Percentiles rank a stretch among this genome's conserved stretches.
phyloP scores from a whole-genome alignment of 768 basidiomycete genomes.

The Tylopilus sp. region DNA sequence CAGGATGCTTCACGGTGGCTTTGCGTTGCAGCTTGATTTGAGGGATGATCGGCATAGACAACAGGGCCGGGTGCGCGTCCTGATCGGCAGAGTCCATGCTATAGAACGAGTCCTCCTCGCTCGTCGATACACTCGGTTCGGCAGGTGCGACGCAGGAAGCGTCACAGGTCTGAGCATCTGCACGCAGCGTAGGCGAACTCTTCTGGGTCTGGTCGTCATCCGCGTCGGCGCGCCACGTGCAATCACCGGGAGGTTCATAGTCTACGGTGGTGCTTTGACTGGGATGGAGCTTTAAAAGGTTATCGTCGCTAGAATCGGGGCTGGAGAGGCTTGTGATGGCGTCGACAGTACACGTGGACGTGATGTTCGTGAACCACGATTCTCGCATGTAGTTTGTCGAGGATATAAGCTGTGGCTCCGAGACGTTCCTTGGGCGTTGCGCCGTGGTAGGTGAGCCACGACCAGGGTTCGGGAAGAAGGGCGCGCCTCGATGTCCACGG shows the following conservation, averaged over 20 bases:
- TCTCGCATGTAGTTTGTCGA: conserved; percentile 17
- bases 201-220: neutral
- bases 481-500: neutral
- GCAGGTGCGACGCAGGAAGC: neutral
- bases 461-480: neutral
- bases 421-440: conserved; percentile 17
- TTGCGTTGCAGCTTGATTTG: conserved; percentile 26
- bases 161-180: neutral
- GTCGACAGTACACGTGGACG: conserved; percentile 7
- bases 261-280: neutral
- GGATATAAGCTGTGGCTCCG: conserved; percentile 21
- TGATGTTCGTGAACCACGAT: conserved; percentile 15
- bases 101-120: conserved; percentile 23
- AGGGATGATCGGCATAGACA: conserved; percentile 29
- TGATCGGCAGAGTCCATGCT: conserved; percentile 26
- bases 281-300: neutral
- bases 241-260: neutral
- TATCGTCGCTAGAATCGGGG: neutral
- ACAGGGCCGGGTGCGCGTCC: conserved; percentile 18
- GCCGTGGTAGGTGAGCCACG: neutral
- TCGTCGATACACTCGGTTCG: neutral
- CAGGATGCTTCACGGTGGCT: conserved; percentile 19
- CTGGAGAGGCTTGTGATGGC: conserved; percentile 7
- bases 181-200: neutral
- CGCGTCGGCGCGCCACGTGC: neutral